Percentiles rank a stretch among this genome's conserved stretches.
Evolutionary conservation across 148 eudicot genomes (phyloP).

Genomic region (Pharnaceum exiguum): DNA sequence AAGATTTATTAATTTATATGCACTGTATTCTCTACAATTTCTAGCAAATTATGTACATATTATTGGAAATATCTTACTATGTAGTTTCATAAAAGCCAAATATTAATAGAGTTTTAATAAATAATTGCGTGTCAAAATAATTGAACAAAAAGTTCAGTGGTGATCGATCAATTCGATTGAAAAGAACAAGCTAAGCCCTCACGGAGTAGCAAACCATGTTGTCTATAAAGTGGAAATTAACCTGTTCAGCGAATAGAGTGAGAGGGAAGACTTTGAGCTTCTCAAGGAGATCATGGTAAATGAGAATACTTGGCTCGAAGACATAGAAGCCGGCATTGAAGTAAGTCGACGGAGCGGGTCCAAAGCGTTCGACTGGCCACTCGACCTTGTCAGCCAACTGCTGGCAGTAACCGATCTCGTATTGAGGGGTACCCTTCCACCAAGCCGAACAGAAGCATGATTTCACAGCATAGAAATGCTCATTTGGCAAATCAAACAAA

Average conservation of each 20-base stretch:
- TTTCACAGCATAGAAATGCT: slow-evolving; percentile 50
- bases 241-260: slow-evolving; percentile 47
- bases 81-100: too few species aligned
- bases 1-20: too few species aligned
- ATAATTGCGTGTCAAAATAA: too few species aligned
- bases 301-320: slow-evolving; percentile 39
- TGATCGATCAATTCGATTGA: too few species aligned
- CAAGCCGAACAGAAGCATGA: slow-evolving; percentile 56
- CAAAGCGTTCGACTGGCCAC: slow-evolving; percentile 27
- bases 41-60: too few species aligned
- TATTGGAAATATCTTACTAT: too few species aligned
- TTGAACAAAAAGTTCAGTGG: too few species aligned
- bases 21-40: too few species aligned
- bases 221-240: too few species aligned
- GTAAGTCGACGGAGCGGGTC: slow-evolving; percentile 37
- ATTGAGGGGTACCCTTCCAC: slow-evolving; percentile 46
- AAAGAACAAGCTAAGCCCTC: too few species aligned
- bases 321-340: slow-evolving; percentile 61
- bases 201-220: too few species aligned
- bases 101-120: too few species aligned
- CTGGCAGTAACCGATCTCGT: slow-evolving; percentile 49
- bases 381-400: slow-evolving; percentile 39
- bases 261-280: slow-evolving; percentile 37
- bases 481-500: slow-evolving; percentile 47
- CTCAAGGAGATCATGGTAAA: slow-evolving; percentile 38